A percentile compares a stretch with the other conserved stretches of the same genome.
Conservation (phyloP, 768 basidiomycete genomes). For the Steccherinum ochraceum region DNA sequence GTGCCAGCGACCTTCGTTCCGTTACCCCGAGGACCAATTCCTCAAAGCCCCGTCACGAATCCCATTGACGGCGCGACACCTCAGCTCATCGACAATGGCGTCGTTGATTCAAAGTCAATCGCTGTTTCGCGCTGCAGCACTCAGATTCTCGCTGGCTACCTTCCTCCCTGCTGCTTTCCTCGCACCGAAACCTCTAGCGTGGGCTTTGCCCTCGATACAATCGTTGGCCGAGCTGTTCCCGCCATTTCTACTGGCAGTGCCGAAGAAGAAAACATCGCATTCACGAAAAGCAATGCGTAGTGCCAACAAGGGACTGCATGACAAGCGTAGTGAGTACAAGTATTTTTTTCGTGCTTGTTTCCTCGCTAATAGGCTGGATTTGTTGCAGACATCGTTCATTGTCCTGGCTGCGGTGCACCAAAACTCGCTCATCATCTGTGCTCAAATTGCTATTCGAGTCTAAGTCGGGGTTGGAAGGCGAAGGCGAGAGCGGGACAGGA, state of each 20-base stretch:
- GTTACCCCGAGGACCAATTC: background rate
- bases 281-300: slow-evolving; percentile 92
- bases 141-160: slow-evolving; percentile 15
- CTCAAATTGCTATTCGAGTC: slow-evolving; percentile 67
- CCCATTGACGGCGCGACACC: background rate
- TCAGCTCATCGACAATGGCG: slow-evolving; percentile 29
- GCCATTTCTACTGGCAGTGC: slow-evolving; percentile 84
- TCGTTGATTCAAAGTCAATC: slow-evolving; percentile 28
- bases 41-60: too few relatives aligned
- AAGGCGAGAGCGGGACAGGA: slow-evolving; percentile 12
- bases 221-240: slow-evolving; percentile 73
- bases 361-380: background rate
- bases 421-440: slow-evolving; percentile 91
- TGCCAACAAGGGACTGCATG: slow-evolving; percentile 91
- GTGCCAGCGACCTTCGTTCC: too few relatives aligned
- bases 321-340: slow-evolving; percentile 73
- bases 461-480: slow-evolving; percentile 60
- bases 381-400: slow-evolving; percentile 75
- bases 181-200: slow-evolving; percentile 24
- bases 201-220: slow-evolving; percentile 35
- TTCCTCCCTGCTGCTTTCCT: slow-evolving; percentile 17
- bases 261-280: slow-evolving; percentile 91
- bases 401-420: slow-evolving; percentile 82
- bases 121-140: slow-evolving; percentile 13
- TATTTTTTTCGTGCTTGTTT: background rate